phyloP scores from a whole-genome alignment of 1,139 yeast genomes.

The Sugiyamaella castrensis region DNA sequence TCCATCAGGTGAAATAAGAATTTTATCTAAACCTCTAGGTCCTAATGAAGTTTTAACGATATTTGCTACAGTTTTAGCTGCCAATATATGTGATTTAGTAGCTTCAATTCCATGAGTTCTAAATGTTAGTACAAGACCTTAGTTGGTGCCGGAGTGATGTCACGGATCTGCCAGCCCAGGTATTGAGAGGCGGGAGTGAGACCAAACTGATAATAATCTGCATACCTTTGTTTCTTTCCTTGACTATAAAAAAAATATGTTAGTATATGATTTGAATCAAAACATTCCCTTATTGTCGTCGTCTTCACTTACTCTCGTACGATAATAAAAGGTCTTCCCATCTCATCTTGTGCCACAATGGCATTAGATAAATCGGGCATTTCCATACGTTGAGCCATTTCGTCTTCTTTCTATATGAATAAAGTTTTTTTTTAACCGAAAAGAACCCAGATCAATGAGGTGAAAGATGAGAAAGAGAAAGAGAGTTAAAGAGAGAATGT shows the following conservation, averaged over 20 bases:
- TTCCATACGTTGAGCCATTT: conserved; percentile 45
- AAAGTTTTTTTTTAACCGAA: not conserved
- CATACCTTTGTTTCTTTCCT: conserved; percentile 70
- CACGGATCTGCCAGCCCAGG: too few relatives aligned
- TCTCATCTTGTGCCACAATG: conserved; percentile 97
- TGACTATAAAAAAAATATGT: conserved; percentile 43
- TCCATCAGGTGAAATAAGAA: conserved; percentile 89
- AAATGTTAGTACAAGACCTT: too few relatives aligned
- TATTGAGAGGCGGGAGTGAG: not conserved
- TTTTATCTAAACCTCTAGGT: conserved; percentile 97
- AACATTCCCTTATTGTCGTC: not conserved
- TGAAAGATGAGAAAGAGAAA: not conserved
- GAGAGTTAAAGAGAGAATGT: too few relatives aligned
- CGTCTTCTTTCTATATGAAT: not conserved
- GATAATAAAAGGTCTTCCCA: conserved; percentile 97
- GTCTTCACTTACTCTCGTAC: conserved; percentile 61
- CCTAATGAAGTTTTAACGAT: conserved; percentile 92
- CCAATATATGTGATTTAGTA: conserved; percentile 85
- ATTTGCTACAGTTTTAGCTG: conserved; percentile 93
- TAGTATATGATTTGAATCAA: not conserved
- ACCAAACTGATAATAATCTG: not conserved
- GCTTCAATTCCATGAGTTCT: conserved; percentile 93
- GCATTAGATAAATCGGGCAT: conserved; percentile 97
- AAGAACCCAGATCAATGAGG: not conserved
- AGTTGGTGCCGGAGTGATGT: too few relatives aligned